Evolutionary conservation across 441 rosid species (phyloP).

Genomic region (Gossypium schwendimanii): DNA sequence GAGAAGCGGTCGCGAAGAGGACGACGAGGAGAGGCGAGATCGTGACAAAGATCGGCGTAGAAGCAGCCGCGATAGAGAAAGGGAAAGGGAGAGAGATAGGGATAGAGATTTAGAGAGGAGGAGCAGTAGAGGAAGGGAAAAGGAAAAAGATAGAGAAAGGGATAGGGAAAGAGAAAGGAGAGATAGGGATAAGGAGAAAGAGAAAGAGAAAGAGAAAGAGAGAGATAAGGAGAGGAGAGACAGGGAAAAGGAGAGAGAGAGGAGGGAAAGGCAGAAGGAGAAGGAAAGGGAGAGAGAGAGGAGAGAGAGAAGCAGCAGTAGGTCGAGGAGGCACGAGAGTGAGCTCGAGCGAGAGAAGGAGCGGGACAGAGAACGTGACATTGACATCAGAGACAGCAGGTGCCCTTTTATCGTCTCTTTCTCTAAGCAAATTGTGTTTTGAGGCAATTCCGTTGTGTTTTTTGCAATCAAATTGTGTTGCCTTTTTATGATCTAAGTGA

Average conservation of each 20-base stretch:
- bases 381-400: constrained; percentile 62
- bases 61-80: constrained; percentile 37
- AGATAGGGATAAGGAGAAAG: constrained; percentile 17
- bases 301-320: constrained; percentile 38
- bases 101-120: constrained; percentile 25
- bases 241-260: constrained; percentile 23
- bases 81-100: constrained; percentile 29
- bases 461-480: neutral
- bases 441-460: neutral
- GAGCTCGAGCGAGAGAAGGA: constrained; percentile 17
- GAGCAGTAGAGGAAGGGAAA: constrained; percentile 20
- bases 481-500: neutral
- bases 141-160: constrained; percentile 33
- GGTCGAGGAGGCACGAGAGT: constrained; percentile 46
- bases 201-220: constrained; percentile 28
- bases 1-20: constrained; percentile 38
- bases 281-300: constrained; percentile 21
- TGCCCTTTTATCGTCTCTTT: neutral
- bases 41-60: constrained; percentile 40
- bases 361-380: constrained; percentile 22
- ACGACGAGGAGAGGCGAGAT: constrained; percentile 44
- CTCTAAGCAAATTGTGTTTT: neutral
- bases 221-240: constrained; percentile 22
- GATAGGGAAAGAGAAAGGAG: constrained; percentile 29
- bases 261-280: neutral